Evolutionary conservation across 495 filamentous ascomycete species (phyloP).

Genomic region (Clohesyomyces aquaticus): DNA sequence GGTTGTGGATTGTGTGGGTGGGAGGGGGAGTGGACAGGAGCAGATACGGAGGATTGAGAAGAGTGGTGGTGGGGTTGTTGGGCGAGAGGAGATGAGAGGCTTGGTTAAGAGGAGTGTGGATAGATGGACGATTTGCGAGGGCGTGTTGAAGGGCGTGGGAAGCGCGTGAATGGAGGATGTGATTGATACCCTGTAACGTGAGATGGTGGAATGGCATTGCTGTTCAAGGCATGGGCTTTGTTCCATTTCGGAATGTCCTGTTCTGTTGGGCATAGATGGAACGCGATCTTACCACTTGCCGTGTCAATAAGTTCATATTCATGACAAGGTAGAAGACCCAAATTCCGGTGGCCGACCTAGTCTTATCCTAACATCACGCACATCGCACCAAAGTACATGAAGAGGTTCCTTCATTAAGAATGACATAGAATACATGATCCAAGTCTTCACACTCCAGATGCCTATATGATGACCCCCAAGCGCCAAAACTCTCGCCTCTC

Average conservation of each 20-base stretch:
- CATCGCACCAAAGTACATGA: not conserved
- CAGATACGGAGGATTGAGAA: slow-evolving; percentile 76
- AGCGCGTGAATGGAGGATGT: not conserved
- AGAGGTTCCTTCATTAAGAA: not conserved
- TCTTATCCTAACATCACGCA: too few relatives aligned
- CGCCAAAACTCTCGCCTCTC: not conserved
- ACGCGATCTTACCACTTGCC: too few relatives aligned
- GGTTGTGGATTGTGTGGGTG: slow-evolving; percentile 65
- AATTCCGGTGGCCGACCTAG: too few relatives aligned
- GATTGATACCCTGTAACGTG: too few relatives aligned
- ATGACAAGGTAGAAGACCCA: too few relatives aligned
- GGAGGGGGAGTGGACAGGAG: slow-evolving; percentile 48
- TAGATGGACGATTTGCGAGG: slow-evolving; percentile 61
- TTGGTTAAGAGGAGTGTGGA: slow-evolving; percentile 57
- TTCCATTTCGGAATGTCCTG: too few relatives aligned
- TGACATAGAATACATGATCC: slow-evolving; percentile 10
- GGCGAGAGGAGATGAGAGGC: slow-evolving; percentile 57
- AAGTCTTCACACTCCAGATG: too few relatives aligned
- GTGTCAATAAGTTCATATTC: too few relatives aligned
- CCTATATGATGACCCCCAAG: too few relatives aligned
- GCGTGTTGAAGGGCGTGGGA: slow-evolving; percentile 22
- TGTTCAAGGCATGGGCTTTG: too few relatives aligned
- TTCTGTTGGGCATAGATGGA: too few relatives aligned
- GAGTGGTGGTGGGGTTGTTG: slow-evolving; percentile 70
- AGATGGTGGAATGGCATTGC: too few relatives aligned